Conservation (phyloP, 208 protist genomes). For the Giardia duodenalis region DNA sequence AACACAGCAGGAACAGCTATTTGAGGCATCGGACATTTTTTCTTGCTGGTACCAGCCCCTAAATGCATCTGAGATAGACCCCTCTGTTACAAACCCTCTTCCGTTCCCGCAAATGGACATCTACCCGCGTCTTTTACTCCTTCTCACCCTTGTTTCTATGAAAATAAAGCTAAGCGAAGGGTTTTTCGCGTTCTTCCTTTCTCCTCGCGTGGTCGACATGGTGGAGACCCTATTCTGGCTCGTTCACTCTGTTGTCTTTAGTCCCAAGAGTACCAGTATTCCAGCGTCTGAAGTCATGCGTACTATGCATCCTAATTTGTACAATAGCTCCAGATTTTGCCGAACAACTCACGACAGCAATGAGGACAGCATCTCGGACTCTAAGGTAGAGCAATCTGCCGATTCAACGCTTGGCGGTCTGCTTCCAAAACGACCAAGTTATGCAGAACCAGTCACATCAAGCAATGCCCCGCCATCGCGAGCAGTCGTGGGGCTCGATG, state of each 20-base stretch:
- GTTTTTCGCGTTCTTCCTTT: not conserved
- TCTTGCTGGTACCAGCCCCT: not conserved
- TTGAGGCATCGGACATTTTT: not conserved
- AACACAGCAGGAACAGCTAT: not conserved
- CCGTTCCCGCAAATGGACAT: not conserved
- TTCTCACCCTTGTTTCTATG: not conserved
- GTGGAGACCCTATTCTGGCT: not conserved
- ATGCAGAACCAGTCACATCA: not conserved
- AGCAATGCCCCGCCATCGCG: not conserved
- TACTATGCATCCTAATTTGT: not conserved
- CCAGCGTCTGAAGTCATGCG: not conserved
- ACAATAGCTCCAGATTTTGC: not conserved
- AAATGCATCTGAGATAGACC: not conserved
- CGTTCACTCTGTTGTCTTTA: not conserved
- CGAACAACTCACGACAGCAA: not conserved
- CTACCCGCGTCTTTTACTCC: not conserved
- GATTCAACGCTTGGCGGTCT: not conserved
- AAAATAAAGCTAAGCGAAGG: not conserved
- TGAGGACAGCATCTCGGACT: not conserved
- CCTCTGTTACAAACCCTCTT: not conserved
- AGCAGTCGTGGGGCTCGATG: not conserved
- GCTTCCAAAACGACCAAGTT: not conserved
- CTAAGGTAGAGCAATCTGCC: not conserved
- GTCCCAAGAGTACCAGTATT: not conserved
- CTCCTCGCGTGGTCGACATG: not conserved